Conservation (phyloP, 2,329 filamentous ascomycete species). For the Sordariomycetes sp. region DNA sequence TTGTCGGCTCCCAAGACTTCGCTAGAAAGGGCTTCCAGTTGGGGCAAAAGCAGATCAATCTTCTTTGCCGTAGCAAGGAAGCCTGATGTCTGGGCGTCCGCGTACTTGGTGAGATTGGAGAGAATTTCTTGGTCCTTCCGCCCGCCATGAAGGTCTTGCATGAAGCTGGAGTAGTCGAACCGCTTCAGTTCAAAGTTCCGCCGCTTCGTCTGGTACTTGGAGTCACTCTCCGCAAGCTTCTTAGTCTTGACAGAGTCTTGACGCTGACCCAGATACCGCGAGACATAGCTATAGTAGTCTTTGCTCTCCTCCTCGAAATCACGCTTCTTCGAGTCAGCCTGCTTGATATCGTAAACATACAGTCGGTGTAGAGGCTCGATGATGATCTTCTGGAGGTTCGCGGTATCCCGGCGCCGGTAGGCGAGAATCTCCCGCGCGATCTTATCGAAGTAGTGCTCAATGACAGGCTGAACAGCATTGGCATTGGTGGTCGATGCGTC, state of each 20-base stretch:
- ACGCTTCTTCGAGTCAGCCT: conserved; percentile 90
- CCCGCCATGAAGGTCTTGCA: conserved; percentile 98
- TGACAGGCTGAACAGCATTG: conserved; percentile 89
- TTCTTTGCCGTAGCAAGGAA: conserved; percentile 77
- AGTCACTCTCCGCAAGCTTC: conserved; percentile 87
- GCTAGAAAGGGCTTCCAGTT: conserved; percentile 73
- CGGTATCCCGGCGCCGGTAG: conserved; percentile 76
- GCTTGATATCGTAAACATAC: conserved; percentile 94
- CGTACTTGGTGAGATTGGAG: conserved; percentile 87
- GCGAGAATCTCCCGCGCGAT: conserved; percentile 80
- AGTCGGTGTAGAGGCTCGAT: conserved; percentile 88
- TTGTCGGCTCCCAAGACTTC: conserved; percentile 94
- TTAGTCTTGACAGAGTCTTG: conserved; percentile 96
- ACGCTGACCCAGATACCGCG: conserved; percentile 88
- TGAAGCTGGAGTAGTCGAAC: conserved; percentile 97
- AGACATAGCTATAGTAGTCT: conserved; percentile 93
- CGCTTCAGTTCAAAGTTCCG: conserved; percentile 93
- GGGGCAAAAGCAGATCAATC: conserved; percentile 74
- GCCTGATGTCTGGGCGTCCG: conserved; percentile 73
- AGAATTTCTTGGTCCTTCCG: conserved; percentile 95
- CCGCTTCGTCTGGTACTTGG: conserved; percentile 89
- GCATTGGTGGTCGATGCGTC: conserved; percentile 86
- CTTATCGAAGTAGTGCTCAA: conserved; percentile 97
- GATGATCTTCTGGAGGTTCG: conserved; percentile 80
- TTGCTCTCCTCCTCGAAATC: conserved; percentile 98